A percentile compares a stretch with the other conserved stretches of the same genome.
Evolutionary conservation across 2,329 filamentous ascomycete genomes (phyloP).

Genomic region (Cadophora malorum): DNA sequence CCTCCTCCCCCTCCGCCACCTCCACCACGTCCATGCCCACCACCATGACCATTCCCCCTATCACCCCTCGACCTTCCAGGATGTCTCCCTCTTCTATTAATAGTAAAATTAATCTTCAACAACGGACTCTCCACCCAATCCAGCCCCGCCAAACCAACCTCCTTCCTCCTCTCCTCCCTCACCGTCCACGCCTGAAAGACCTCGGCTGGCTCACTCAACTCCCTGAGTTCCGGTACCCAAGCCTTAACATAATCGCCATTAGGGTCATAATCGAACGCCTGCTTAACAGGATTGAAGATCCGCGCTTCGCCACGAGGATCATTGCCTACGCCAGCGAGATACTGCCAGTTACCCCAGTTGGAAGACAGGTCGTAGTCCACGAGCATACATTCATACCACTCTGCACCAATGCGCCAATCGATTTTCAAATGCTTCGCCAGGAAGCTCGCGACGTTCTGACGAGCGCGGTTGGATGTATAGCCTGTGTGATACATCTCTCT

Average conservation of each 20-base stretch:
- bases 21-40: constrained; percentile 20
- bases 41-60: constrained; percentile 20
- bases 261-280: constrained; percentile 78
- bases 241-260: constrained; percentile 72
- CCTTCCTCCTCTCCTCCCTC: constrained; percentile 59
- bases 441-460: constrained; percentile 80
- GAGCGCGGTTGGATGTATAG: constrained; percentile 77
- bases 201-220: constrained; percentile 53
- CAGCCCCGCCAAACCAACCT: constrained; percentile 60
- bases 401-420: constrained; percentile 81
- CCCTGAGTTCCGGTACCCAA: constrained; percentile 73
- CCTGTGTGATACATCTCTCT: constrained; percentile 77
- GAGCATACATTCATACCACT: constrained; percentile 80
- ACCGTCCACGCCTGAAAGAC: constrained; percentile 77
- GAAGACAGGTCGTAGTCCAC: constrained; percentile 78
- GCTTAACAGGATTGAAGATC: constrained; percentile 85
- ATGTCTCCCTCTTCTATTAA: constrained; percentile 48
- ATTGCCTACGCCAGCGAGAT: constrained; percentile 79
- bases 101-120: constrained; percentile 67
- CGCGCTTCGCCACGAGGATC: constrained; percentile 72
- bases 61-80: constrained; percentile 26
- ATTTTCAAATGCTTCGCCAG: constrained; percentile 74
- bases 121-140: constrained; percentile 73
- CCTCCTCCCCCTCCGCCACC: constrained; percentile 18
- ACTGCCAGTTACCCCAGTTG: constrained; percentile 88